Percentiles rank a stretch among this genome's conserved stretches.
These are phyloP conservation scores for Penicillium expansum DNA, from an alignment of 2,329 filamentous ascomycete genomes.

Conservation along the genomic window DNA sequence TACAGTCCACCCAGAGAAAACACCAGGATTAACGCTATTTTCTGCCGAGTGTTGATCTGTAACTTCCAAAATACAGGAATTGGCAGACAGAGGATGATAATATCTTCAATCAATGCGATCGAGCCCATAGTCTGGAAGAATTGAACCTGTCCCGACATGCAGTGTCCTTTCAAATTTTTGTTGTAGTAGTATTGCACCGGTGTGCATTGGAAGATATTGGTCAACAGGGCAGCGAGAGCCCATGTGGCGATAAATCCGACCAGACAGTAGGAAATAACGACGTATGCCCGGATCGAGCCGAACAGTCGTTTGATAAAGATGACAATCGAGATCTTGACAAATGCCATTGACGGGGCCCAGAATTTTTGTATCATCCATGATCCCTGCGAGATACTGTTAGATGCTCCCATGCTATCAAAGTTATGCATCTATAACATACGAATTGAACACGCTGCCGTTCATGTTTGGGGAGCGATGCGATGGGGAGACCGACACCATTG, in stretches of 20 bases:
- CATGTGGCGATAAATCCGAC: conserved; percentile 10
- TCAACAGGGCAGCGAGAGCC: conserved; percentile 16
- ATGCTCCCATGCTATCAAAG: background rate
- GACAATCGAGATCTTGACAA: conserved; percentile 22
- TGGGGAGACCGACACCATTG: conserved; percentile 9
- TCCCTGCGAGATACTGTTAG: background rate
- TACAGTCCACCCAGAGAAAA: background rate
- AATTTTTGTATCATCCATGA: conserved; percentile 23
- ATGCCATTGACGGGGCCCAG: conserved; percentile 17
- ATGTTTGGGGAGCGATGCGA: background rate
- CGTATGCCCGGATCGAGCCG: background rate
- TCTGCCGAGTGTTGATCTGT: conserved; percentile 4
- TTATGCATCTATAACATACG: background rate
- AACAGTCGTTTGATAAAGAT: conserved; percentile 18
- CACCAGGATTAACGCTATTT: background rate
- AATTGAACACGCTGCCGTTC: background rate
- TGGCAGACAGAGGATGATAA: conserved; percentile 20
- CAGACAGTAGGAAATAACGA: conserved; percentile 1
- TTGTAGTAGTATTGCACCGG: conserved; percentile 22
- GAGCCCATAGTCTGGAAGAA: conserved; percentile 17
- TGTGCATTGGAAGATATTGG: conserved; percentile 21
- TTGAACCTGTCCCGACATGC: conserved; percentile 18
- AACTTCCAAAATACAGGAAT: conserved; percentile 20
- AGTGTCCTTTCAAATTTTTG: conserved; percentile 16
- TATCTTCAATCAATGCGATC: conserved; percentile 15